Evolutionary conservation across 441 rosid genomes (phyloP).

Genomic region (Euphorbia neoarborescens): DNA sequence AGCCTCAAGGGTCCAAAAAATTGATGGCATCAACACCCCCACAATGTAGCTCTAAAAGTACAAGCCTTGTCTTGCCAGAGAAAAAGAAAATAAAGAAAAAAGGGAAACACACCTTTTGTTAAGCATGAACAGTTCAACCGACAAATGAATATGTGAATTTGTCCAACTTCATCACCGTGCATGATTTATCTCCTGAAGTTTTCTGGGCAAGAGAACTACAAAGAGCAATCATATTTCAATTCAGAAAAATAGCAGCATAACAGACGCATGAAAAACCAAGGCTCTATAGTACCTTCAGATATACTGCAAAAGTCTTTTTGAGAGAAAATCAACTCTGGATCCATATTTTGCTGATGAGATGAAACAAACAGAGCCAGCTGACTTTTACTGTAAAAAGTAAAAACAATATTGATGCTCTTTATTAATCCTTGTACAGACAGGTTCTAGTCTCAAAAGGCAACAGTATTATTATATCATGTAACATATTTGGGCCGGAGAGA

Average conservation of each 20-base stretch:
- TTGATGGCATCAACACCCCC: not conserved
- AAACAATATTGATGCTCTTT: not conserved
- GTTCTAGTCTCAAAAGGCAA: not conserved
- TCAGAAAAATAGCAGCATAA: conserved; percentile 11
- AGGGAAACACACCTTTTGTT: conserved; percentile 8
- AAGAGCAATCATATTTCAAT: conserved; percentile 16
- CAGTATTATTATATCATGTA: not conserved
- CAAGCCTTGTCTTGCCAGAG: not conserved
- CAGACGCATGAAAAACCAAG: not conserved
- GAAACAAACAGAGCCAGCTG: conserved; percentile 30
- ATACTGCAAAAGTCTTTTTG: conserved; percentile 39
- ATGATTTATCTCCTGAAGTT: conserved; percentile 27
- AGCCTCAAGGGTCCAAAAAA: not conserved
- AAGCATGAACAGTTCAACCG: not conserved
- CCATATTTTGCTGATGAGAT: conserved; percentile 47
- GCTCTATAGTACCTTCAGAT: conserved; percentile 37
- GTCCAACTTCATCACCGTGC: conserved; percentile 7
- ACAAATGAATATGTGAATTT: conserved; percentile 1
- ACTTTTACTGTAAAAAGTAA: conserved; percentile 46
- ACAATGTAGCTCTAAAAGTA: not conserved
- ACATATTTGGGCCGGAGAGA: not conserved
- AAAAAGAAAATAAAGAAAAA: not conserved
- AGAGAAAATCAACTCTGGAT: conserved; percentile 44
- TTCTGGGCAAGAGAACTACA: conserved; percentile 58
- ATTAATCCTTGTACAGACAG: not conserved